A percentile compares a stretch with the other conserved stretches of the same genome.
phyloP scores from a whole-genome alignment of 2,329 filamentous ascomycete species.

The Talaromyces marneffei region DNA sequence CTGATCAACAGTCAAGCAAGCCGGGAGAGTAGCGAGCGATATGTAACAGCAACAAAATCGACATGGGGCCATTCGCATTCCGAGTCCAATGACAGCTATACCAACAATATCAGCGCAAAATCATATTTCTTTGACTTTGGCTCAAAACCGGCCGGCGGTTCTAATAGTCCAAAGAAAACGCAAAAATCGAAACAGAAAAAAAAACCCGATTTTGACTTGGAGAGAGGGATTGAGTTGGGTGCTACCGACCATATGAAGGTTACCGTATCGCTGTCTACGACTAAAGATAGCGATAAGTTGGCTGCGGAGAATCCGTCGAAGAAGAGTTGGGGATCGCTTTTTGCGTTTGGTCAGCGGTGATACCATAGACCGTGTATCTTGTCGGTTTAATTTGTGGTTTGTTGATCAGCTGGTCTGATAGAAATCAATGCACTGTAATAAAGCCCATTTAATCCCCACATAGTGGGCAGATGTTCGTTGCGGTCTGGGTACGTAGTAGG shows the following conservation, averaged over 20 bases:
- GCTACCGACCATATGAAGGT: constrained; percentile 10
- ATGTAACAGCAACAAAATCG: background rate
- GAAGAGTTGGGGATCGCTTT: constrained; percentile 9
- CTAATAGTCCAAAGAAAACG: background rate
- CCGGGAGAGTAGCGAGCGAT: background rate
- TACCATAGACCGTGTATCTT: background rate
- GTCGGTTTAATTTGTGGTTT: background rate
- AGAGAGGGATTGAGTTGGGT: constrained; percentile 9
- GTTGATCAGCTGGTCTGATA: background rate
- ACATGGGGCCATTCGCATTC: background rate
- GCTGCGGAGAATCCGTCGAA: background rate
- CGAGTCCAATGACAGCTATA: background rate
- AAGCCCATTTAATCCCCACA: too few relatives aligned
- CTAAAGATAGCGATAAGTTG: constrained; percentile 1
- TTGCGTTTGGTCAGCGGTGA: constrained; percentile 11
- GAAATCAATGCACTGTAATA: background rate
- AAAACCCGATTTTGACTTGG: constrained; percentile 3
- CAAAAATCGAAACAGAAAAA: constrained; percentile 1
- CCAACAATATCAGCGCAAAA: background rate
- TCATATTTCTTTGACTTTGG: constrained; percentile 1
- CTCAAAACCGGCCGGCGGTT: background rate
- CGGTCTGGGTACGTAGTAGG: background rate
- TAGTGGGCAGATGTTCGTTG: background rate
- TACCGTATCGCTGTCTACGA: constrained; percentile 4
- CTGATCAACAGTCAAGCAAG: background rate